Percentiles rank a stretch among this genome's conserved stretches.
phyloP scores from a whole-genome alignment of 495 filamentous ascomycete genomes.

The Neurospora sp. region DNA sequence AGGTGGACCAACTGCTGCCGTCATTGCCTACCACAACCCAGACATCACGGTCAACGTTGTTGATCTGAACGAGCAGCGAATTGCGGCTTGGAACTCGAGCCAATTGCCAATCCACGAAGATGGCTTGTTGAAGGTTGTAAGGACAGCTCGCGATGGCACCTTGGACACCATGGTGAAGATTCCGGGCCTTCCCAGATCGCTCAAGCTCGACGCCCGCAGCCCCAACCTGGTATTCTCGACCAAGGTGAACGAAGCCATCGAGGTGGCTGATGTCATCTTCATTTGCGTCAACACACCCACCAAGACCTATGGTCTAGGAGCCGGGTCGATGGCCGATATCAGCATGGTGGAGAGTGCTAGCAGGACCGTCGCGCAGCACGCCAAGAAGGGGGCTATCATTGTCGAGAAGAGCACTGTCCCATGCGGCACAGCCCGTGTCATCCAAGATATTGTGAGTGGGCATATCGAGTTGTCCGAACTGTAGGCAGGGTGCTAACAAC shows the following conservation, averaged over 20 bases:
- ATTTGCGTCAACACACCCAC: constrained; percentile 78
- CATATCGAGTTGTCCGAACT: not conserved
- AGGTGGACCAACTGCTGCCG: constrained; percentile 68
- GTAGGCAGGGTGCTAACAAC: not conserved
- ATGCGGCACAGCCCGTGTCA: constrained; percentile 61
- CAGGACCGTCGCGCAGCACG: constrained; percentile 54
- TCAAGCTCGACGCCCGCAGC: constrained; percentile 24
- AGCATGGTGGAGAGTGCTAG: constrained; percentile 62
- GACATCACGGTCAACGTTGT: constrained; percentile 60
- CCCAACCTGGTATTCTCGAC: constrained; percentile 67
- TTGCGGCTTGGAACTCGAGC: constrained; percentile 61
- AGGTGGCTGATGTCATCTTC: constrained; percentile 64
- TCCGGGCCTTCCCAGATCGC: constrained; percentile 5
- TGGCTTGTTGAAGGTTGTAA: constrained; percentile 57
- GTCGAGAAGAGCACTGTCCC: constrained; percentile 84
- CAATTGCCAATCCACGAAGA: constrained; percentile 73
- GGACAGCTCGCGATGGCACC: constrained; percentile 49
- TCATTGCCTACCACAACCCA: constrained; percentile 65
- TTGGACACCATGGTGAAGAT: constrained; percentile 14
- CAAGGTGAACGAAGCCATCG: constrained; percentile 48
- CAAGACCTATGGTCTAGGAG: constrained; percentile 58
- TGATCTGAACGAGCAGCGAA: constrained; percentile 54
- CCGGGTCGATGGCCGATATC: constrained; percentile 63
- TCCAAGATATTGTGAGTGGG: constrained; percentile 52
- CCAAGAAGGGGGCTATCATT: constrained; percentile 58